Conservation (phyloP, 2,329 filamentous ascomycete species). For the Alternaria atra region DNA sequence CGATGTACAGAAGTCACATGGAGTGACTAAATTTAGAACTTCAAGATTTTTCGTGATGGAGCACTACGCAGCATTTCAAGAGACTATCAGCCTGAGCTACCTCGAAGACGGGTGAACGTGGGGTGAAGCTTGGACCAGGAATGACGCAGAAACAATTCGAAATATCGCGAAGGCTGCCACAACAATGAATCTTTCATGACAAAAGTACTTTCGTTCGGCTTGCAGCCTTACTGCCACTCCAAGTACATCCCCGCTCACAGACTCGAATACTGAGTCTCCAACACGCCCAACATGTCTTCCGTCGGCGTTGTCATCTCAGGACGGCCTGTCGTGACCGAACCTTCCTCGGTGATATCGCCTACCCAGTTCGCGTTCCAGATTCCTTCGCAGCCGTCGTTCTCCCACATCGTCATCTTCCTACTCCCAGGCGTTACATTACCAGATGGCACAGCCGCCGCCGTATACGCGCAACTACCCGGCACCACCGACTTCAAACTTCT, state of each 20-base stretch:
- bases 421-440: conserved; percentile 81
- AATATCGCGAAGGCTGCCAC: conserved; percentile 28
- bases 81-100: not conserved
- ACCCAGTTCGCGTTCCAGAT: conserved; percentile 75
- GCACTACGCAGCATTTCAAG: not conserved
- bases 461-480: conserved; percentile 80
- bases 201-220: not conserved
- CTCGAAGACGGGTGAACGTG: conserved; percentile 6
- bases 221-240: conserved; percentile 10
- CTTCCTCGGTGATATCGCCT: conserved; percentile 61
- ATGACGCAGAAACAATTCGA: conserved; percentile 35
- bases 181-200: conserved; percentile 4
- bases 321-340: conserved; percentile 66
- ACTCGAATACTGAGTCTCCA: not conserved
- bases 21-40: not conserved
- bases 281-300: conserved; percentile 53
- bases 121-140: conserved; percentile 21
- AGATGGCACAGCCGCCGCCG: conserved; percentile 79
- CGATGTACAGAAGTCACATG: not conserved
- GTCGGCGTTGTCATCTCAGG: conserved; percentile 70
- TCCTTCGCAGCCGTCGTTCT: conserved; percentile 66
- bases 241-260: not conserved
- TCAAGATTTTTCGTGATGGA: not conserved
- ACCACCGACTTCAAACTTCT: conserved; percentile 78
- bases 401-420: conserved; percentile 87